Percentiles rank a stretch among this genome's conserved stretches.
Conservation (phyloP, 345 rosid genomes). For the Hibiscus trionum region DNA sequence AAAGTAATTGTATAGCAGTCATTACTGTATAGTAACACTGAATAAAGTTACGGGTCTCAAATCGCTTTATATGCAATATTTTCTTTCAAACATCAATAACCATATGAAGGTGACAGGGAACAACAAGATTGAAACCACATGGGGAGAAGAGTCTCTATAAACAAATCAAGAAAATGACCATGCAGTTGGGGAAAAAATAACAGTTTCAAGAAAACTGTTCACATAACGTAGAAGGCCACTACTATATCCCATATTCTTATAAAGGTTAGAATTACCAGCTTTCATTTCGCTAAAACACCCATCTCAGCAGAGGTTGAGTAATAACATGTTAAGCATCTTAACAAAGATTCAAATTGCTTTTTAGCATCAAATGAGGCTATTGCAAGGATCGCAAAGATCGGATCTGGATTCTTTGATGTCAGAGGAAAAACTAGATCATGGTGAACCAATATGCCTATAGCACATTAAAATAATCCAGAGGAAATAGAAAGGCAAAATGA, state of each 20-base stretch:
- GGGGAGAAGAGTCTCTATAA: background rate
- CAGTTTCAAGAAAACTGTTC: background rate
- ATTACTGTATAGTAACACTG: background rate
- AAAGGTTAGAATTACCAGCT: background rate
- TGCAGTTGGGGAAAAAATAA: background rate
- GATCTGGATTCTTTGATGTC: background rate
- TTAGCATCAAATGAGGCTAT: background rate
- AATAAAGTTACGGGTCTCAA: background rate
- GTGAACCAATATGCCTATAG: background rate
- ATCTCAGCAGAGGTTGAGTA: background rate
- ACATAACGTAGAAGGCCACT: background rate
- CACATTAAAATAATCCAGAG: background rate
- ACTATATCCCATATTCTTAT: background rate
- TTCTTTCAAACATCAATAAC: background rate
- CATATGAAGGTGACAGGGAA: constrained; percentile 2
- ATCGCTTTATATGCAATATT: background rate
- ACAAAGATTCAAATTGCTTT: background rate
- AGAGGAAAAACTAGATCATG: background rate
- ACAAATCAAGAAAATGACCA: background rate
- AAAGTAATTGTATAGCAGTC: background rate
- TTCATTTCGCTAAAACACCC: background rate
- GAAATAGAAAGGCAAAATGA: background rate
- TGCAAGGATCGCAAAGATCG: background rate
- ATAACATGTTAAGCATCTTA: background rate
- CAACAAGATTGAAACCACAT: background rate